Conservation (phyloP, 306 rosid genomes). For the Leucaena leucocephala region DNA sequence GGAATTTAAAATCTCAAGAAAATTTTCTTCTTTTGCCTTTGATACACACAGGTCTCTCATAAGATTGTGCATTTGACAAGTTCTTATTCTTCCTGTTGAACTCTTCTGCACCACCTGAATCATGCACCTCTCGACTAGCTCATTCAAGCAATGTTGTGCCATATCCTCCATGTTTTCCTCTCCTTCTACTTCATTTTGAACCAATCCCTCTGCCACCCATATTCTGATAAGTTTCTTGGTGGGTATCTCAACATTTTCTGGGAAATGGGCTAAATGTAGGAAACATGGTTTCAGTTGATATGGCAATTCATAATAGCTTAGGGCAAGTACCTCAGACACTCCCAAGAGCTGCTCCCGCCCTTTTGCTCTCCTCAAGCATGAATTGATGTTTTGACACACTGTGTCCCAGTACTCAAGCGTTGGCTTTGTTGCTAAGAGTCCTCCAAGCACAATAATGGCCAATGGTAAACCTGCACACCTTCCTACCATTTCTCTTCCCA, state of each 20-base stretch:
- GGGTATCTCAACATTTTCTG: conserved; percentile 56
- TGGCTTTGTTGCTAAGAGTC: conserved; percentile 58
- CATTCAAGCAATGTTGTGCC: conserved; percentile 46
- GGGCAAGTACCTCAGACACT: conserved; percentile 47
- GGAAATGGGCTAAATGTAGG: conserved; percentile 55
- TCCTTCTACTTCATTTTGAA: conserved; percentile 37
- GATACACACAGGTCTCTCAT: conserved; percentile 51
- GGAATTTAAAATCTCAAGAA: conserved; percentile 41
- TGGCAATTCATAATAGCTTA: conserved; percentile 62
- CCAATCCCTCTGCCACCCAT: conserved; percentile 68
- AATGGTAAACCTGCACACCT: conserved; percentile 64
- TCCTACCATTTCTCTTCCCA: conserved; percentile 62
- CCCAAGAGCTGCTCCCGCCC: conserved; percentile 43
- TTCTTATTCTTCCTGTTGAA: conserved; percentile 52
- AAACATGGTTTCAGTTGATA: conserved; percentile 62
- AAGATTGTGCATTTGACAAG: conserved; percentile 54
- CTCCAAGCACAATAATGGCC: conserved; percentile 65
- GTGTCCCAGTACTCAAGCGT: conserved; percentile 52
- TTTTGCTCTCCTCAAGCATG: conserved; percentile 45
- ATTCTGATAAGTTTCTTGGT: conserved; percentile 47
- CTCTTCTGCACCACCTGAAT: conserved; percentile 45
- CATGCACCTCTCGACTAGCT: conserved; percentile 53
- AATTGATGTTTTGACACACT: conserved; percentile 44
- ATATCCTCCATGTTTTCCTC: conserved; percentile 45
- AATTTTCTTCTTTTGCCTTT: conserved; percentile 54